Evolutionary conservation across 1,139 yeast species (phyloP).

Genomic region (Protomyces macrosporus): DNA sequence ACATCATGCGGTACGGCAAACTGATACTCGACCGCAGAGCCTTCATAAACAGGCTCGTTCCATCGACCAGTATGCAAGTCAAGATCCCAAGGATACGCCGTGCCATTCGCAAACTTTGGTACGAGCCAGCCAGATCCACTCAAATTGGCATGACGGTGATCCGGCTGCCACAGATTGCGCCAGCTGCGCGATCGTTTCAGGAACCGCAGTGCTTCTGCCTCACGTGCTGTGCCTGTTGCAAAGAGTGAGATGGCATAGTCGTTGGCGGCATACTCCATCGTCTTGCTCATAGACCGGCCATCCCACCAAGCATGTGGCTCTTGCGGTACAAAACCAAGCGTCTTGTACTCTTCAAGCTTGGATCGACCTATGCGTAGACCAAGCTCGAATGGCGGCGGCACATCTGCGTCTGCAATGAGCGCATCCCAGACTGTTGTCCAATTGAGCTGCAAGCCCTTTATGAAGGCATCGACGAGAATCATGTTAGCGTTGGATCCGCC

Average conservation of each 20-base stretch:
- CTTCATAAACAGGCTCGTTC: constrained; percentile 21
- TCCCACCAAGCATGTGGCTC: constrained; percentile 26
- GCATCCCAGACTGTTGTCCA: constrained; percentile 13
- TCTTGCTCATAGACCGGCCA: constrained; percentile 20
- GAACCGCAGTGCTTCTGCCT: constrained; percentile 10
- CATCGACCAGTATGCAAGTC: constrained; percentile 16
- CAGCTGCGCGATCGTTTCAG: constrained; percentile 11
- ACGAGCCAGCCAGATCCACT: constrained; percentile 8
- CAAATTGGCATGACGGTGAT: constrained; percentile 1
- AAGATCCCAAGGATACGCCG: constrained; percentile 15
- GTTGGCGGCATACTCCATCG: constrained; percentile 23
- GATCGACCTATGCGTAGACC: constrained; percentile 23
- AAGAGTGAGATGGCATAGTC: constrained; percentile 18
- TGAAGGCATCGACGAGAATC: constrained; percentile 19
- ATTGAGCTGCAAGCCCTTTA: constrained; percentile 11
- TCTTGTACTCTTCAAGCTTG: constrained; percentile 1
- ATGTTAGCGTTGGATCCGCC: constrained; percentile 22
- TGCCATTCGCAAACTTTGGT: constrained; percentile 18
- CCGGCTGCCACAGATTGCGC: constrained; percentile 13
- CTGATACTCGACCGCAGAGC: constrained; percentile 20
- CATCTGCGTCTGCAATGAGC: constrained; percentile 14
- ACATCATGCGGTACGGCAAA: constrained; percentile 18
- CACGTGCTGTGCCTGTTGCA: constrained; percentile 10
- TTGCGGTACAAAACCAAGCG: constrained; percentile 17
- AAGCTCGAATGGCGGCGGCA: constrained; percentile 11